Percentiles rank a stretch among this genome's conserved stretches.
phyloP scores from a whole-genome alignment of 768 basidiomycete species.

The Suillus luteus region DNA sequence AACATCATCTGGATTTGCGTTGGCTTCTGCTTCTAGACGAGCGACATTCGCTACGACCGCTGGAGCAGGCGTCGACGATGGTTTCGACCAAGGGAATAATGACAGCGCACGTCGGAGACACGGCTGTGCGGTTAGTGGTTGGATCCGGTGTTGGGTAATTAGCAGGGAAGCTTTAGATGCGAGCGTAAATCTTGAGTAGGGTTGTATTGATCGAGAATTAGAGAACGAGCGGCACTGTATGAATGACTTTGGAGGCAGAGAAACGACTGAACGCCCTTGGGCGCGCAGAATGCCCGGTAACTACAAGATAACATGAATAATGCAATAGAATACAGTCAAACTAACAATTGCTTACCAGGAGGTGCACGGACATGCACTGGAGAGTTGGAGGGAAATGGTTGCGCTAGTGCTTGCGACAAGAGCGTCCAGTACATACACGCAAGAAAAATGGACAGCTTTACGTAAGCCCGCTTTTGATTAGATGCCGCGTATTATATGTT shows the following conservation, averaged over 20 bases:
- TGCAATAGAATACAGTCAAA: not conserved
- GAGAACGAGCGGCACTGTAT: slow-evolving; percentile 21
- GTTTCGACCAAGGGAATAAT: slow-evolving; percentile 40
- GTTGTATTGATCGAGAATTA: slow-evolving; percentile 18
- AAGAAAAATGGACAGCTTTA: slow-evolving; percentile 18
- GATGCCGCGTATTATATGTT: not conserved
- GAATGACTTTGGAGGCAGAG: slow-evolving; percentile 13
- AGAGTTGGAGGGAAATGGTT: not conserved
- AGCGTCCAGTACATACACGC: not conserved
- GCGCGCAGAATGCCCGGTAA: slow-evolving; percentile 40
- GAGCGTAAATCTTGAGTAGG: slow-evolving; percentile 17
- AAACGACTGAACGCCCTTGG: slow-evolving; percentile 19
- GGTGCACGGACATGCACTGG: slow-evolving; percentile 16
- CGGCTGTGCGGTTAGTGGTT: slow-evolving; percentile 38
- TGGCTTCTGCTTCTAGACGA: slow-evolving; percentile 76
- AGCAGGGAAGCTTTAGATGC: slow-evolving; percentile 11
- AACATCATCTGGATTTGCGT: slow-evolving; percentile 70
- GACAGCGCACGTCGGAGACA: slow-evolving; percentile 27
- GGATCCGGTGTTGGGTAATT: slow-evolving; percentile 38
- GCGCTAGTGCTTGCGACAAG: not conserved
- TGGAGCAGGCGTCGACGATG: slow-evolving; percentile 54
- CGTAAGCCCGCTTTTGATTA: slow-evolving; percentile 15
- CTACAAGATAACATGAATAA: slow-evolving; percentile 19
- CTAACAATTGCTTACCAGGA: slow-evolving; percentile 16
- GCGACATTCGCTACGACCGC: slow-evolving; percentile 68